Percentiles rank a stretch among this genome's conserved stretches.
These are phyloP conservation scores for Tulasnella sp. DNA, from an alignment of 768 basidiomycete genomes.

Conservation along the genomic window DNA sequence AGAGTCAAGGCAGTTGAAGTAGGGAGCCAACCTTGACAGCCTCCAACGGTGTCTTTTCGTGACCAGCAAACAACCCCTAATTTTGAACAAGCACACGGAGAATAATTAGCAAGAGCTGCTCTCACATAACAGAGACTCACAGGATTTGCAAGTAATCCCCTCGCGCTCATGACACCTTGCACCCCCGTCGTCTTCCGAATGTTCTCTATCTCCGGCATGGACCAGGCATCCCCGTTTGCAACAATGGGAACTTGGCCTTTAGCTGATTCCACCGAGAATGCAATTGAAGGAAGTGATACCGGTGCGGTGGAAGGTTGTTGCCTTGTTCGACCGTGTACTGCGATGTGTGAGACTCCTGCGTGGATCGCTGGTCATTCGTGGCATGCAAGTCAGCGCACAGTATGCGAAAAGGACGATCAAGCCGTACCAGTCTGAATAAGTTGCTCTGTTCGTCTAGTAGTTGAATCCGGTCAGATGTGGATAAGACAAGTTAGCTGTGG, in stretches of 20 bases:
- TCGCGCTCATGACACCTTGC: conserved; percentile 45
- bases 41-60: conserved; percentile 38
- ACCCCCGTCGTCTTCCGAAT: conserved; percentile 41
- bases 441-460: conserved; percentile 38
- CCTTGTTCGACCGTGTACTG: conserved; percentile 46
- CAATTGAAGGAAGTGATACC: conserved; percentile 40
- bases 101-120: background rate
- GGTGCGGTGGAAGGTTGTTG: conserved; percentile 43
- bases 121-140: conserved; percentile 29
- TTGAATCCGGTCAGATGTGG: background rate
- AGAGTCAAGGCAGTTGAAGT: background rate
- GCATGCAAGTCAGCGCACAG: background rate
- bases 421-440: conserved; percentile 38
- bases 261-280: conserved; percentile 42
- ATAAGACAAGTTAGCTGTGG: background rate
- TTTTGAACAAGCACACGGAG: background rate
- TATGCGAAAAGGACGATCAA: background rate
- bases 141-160: conserved; percentile 46
- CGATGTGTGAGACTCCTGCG: conserved; percentile 41
- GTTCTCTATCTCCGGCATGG: conserved; percentile 36
- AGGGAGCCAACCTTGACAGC: conserved; percentile 36
- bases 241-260: conserved; percentile 42
- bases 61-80: conserved; percentile 43
- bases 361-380: conserved; percentile 34
- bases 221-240: conserved; percentile 47